Evolutionary conservation across 2,329 filamentous ascomycete species (phyloP).

Genomic region (Huntiella savannae): DNA sequence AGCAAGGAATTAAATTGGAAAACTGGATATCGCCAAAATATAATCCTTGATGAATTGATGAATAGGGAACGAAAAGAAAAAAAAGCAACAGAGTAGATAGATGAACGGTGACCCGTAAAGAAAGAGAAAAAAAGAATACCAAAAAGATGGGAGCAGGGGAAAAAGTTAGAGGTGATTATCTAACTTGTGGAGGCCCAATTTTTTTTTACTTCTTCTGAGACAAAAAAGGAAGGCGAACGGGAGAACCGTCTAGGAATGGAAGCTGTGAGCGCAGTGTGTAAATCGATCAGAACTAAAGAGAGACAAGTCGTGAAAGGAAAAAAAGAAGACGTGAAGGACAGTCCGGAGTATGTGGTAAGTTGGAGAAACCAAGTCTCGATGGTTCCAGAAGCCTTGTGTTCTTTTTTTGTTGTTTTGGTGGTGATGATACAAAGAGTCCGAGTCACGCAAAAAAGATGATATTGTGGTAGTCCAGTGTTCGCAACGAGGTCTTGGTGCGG

Average conservation of each 20-base stretch:
- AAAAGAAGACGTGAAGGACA: no score
- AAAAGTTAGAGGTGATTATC: background rate
- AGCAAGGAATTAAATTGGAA: background rate
- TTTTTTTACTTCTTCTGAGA: no score
- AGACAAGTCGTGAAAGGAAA: no score
- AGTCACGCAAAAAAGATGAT: no score
- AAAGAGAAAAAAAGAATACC: background rate
- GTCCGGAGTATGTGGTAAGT: no score
- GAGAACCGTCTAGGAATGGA: background rate
- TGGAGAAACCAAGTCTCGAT: background rate
- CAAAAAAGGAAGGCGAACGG: no score
- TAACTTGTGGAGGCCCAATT: background rate
- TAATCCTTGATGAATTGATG: background rate
- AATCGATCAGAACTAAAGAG: no score
- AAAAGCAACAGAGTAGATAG: background rate
- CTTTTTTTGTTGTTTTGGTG: background rate
- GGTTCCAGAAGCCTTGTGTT: background rate
- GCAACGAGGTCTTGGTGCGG: background rate
- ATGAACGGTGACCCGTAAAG: background rate
- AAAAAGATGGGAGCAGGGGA: background rate
- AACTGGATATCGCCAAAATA: no score
- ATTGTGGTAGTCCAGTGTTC: background rate
- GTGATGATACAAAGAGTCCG: background rate
- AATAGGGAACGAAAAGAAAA: background rate
- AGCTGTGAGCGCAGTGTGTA: conserved; percentile 6